phyloP scores from a whole-genome alignment of 306 rosid species.

The Inga oerstediana region DNA sequence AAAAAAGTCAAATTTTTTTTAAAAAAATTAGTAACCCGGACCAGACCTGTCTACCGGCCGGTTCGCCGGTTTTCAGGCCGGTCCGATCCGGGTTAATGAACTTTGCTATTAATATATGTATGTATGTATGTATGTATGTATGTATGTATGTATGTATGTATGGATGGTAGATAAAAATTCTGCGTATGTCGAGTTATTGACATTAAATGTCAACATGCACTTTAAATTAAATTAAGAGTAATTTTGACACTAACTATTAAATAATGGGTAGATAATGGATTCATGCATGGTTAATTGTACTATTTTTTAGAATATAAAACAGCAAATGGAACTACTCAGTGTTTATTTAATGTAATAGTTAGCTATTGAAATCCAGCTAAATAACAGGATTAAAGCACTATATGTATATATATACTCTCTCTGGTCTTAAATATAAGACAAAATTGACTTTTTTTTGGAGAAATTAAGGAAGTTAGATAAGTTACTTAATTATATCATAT shows the following conservation, averaged over 20 bases:
- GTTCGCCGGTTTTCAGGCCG: no score
- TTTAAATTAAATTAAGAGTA: neutral
- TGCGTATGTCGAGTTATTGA: neutral
- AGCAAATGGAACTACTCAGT: neutral
- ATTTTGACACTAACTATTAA: neutral
- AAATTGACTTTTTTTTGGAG: no score
- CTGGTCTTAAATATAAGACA: no score
- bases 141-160: neutral
- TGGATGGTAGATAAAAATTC: neutral
- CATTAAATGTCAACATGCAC: neutral
- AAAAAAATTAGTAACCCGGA: no score
- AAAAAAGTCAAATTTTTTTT: no score
- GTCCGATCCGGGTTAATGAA: no score
- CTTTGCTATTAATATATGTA: no score
- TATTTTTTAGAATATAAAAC: neutral
- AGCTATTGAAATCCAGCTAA: slow-evolving; percentile 15
- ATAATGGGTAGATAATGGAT: neutral
- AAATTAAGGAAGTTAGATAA: no score
- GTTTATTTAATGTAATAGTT: neutral
- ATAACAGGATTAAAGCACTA: neutral
- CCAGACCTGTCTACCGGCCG: no score
- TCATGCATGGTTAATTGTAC: neutral
- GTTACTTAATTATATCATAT: no score
- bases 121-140: no score
- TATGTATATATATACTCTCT: no score